Evolutionary conservation across 1,139 yeast species (phyloP), one percentile per base, ranked within the genome.

Genomic region (Diutina neorugosa): DNA sequence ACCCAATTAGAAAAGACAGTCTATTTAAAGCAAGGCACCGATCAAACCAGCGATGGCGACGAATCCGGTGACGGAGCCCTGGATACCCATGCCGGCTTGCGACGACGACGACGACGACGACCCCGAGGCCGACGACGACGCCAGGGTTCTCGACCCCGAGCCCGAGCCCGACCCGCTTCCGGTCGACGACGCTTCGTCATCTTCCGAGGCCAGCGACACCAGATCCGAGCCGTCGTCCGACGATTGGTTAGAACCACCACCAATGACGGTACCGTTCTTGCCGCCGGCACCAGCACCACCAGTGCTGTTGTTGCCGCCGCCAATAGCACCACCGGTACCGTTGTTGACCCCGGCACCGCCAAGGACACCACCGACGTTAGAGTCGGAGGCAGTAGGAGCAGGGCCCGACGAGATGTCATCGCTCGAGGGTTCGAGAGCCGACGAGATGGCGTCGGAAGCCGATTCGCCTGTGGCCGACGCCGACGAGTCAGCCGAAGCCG

Each of bases 31-130:
- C 50, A 46, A 46, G 25, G 50, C 50, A 18, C 20, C 50, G 18
- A 46, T 34, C 50, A 46, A 25, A 25, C 50, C 48, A 44, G 48
- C 50, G 23, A 27, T 18, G 18, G 50, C 50, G n/a, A 46, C 4
- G 21, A 27, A 19, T 6, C 50, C 50, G 27, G 16, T 46, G 21
- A 46, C 40, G n/a, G 40, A 8, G 23, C 37, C 50, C 7, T n/a
- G 37, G n/a, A 21, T 18, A 18, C n/a, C 50, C 18, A 21, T 21
- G 16, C n/a, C 31, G n/a, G 14, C n/a, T 12, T 21, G 27, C n/a
- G 34, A 14, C 37, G 11, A 7, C 21, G 50, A 25, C 31, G 18
- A 12, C 18, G 48, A 9, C 31, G 48, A 21, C 23, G 48, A 44
- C 9, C 31, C 23, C 9, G 46, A 19, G 20, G 11, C 20, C 20